Evolutionary conservation across 257 asterid species (phyloP), one percentile per base, ranked within the genome.

Genomic region (Scutellaria minor): DNA sequence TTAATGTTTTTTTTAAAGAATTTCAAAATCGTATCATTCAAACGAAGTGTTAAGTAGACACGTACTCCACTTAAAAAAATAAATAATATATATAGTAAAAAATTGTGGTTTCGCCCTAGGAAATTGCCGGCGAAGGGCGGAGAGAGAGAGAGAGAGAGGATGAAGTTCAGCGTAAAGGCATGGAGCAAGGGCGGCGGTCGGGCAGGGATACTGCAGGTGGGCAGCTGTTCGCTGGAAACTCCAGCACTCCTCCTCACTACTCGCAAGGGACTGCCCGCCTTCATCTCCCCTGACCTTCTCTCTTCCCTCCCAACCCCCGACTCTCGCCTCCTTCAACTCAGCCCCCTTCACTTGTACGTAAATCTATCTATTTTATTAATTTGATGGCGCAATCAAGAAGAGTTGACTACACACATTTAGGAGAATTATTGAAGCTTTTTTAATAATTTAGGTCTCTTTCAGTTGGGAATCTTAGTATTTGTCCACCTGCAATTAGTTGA

Each of bases 251-350:
- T 91, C 64, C 82, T 91, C 63, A 81, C 84, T 12, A 91, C 99
- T 60, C 93, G 95, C 63, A 94, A 94, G 79, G 97, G 97, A 27
- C 83, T 94, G 62, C 97, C 99, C 64, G 74, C 81, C 52, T 94
- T 86, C 86, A 89, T 91, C 70, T 72, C 97, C 31, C 99, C 99
- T 9, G 99, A 94, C 85, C 95, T 83, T 46, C 90, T 94, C 73
- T 75, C 89, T 39, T 78, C 96, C 45, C 96, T 94, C 56, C 97
- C 97, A 27, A 67, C 65, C 62, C 97, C 98, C 0, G 90, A 89
- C 50, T 89, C 92, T 54, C 84, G 85, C 76, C 89, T 94, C 58
- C 84, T 91, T 71, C 99, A 89, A 41, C 65, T 84, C 84, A 88
- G 95, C 72, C 99, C 99, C 14, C 87, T 91, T 68, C 90, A 91